phyloP scores from a whole-genome alignment of 202 grass and related monocot genomes.

The Setaria italica region DNA sequence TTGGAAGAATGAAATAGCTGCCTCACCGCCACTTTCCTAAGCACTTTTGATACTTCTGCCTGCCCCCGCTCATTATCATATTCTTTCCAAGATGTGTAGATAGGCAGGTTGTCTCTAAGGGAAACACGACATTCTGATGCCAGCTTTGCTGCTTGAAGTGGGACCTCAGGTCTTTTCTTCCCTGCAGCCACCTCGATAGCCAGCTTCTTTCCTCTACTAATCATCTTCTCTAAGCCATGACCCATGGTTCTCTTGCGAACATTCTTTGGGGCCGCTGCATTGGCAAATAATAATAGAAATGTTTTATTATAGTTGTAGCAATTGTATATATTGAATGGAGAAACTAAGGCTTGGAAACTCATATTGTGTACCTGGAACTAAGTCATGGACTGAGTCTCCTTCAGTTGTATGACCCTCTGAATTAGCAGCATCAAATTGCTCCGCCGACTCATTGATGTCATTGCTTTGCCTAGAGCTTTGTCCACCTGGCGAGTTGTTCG shows the following conservation, averaged over 20 bases:
- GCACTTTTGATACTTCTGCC: neutral
- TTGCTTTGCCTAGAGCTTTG: slow-evolving; percentile 14
- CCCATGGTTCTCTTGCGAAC: neutral
- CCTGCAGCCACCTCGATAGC: neutral
- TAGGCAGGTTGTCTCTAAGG: neutral
- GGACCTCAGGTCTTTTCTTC: neutral
- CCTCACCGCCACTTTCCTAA: neutral
- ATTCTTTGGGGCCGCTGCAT: neutral
- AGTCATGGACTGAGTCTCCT: neutral
- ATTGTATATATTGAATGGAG: neutral
- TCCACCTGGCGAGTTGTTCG: too few species aligned
- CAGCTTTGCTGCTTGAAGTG: neutral
- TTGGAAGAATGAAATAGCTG: neutral
- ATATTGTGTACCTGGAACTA: neutral
- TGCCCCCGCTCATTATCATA: neutral
- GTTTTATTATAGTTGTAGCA: neutral
- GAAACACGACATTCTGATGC: slow-evolving; percentile 5
- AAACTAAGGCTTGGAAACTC: neutral
- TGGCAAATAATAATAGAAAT: neutral
- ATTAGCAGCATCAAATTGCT: neutral
- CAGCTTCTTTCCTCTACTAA: neutral
- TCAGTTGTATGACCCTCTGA: neutral
- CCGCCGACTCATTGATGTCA: neutral
- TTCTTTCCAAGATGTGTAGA: neutral
- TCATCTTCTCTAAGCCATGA: neutral